Evolutionary conservation across 352 stramenopile species (phyloP), one percentile per base, ranked within the genome.

Genomic region (Pythium pectinolyticum): DNA sequence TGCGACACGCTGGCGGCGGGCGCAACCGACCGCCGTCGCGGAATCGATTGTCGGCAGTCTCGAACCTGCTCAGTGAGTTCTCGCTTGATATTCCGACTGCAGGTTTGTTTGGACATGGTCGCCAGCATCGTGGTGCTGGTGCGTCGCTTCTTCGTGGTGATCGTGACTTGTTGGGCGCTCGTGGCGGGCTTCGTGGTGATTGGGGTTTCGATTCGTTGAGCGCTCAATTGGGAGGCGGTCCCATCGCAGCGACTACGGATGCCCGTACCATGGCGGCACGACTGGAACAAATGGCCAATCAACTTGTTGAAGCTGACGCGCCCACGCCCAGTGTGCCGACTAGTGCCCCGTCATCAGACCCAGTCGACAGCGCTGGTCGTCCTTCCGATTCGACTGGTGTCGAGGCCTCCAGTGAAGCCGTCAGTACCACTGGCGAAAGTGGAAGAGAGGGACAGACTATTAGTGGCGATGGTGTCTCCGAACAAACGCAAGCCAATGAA

Each of bases 61-160:
- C 84, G 0, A 90, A 92, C 51, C 47, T 94, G 30, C 67, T 94
- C 19, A 93, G 81, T 31, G 86, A 94, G 35, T 92, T 94, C 57
- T 92, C 86, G 8, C 66, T 94, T 17, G 84, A 94, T 48, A 86
- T 92, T 30, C 83, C 83, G 9, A 74, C 69, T 9, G 77, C 71
- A 10, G 41, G 79, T 17, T 51, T 67, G 7, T 68, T 80, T 30
- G 66, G 61, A 5, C 63, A 76, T 19, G 43, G 69, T 17, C 64
- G 70, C 24, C 59, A 66, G 15, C 63, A 75, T 37, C 61, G 61
- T 20, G 15, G 69, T 34, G 66, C 67, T 34, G 50, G 54, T 5
- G 22, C 30, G 43, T 50, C 20, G 12, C 69, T 88, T 53, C 80
- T 77, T 31, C 67, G 74, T 39, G 56, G 68, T 27, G 81, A 92